These are phyloP conservation scores for Acmispon strigosus DNA, from an alignment of 306 rosid genomes.

Conservation along the genomic window DNA sequence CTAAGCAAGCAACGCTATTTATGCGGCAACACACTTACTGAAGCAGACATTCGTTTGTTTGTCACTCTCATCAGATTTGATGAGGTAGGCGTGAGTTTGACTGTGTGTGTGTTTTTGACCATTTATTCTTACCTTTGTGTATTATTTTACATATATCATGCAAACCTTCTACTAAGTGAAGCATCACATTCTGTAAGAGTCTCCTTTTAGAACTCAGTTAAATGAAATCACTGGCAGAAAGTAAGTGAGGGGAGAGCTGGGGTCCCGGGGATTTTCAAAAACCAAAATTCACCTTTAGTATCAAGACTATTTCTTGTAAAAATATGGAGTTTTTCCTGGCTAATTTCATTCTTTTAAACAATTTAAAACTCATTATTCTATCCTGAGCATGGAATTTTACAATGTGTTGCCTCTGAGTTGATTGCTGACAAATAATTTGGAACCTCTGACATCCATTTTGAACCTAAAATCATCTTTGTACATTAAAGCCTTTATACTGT, in stretches of 20 bases:
- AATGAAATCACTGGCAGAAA: neutral
- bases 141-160: neutral
- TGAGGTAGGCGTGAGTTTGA: constrained; percentile 48
- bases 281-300: neutral
- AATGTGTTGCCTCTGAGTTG: no score
- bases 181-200: neutral
- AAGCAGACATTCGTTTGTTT: constrained; percentile 88
- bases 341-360: neutral
- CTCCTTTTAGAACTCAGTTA: neutral
- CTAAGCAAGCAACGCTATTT: constrained; percentile 75
- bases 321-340: neutral
- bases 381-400: no score
- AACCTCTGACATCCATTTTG: no score
- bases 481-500: no score
- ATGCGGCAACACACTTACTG: constrained; percentile 69
- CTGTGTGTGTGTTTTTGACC: neutral
- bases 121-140: neutral
- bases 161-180: neutral
- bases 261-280: neutral
- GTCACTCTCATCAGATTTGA: constrained; percentile 96
- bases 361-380: no score
- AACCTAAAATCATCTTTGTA: no score
- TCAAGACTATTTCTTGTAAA: neutral
- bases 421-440: no score
- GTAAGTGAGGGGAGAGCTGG: neutral